Evolutionary conservation across 306 rosid genomes (phyloP), one percentile per base, ranked within the genome.

Genomic region (Quercus alba): DNA sequence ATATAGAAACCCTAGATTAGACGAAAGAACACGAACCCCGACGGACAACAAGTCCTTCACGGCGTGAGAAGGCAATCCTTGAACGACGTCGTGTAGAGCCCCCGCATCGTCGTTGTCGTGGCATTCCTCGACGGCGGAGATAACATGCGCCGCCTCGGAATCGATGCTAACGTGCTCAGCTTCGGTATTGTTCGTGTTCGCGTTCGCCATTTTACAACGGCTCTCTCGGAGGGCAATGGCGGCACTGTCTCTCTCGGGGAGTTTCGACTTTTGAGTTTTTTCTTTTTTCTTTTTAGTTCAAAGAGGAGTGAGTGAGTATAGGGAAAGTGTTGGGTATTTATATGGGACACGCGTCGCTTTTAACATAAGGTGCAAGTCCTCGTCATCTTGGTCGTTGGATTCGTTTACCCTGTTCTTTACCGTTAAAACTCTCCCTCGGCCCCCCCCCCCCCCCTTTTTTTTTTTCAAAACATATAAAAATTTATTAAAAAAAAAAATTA

Each of bases 61-160:
- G 62, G 76, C 90, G 79, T 81, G 73, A 46, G 87, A 77, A 75
- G 97, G 97, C 54, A 92, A 68, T 77, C 68, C 72, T 38, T 67
- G 77, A 6, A 89, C 69, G 13, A 79, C 80, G 21, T 88, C 79
- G 77, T 58, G 20, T 23, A 81, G 81, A 35, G 63, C 61, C 18
- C 63, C 78, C 70, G 52, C 52, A 46, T 31, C 26, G n/a, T 75
- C 51, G 20, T 74, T 56, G 17, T 20, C 67, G 68, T 9, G 61
- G 57, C 63, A 67, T 14, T 75, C 84, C 11, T 5, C 61, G 41
- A 62, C 11, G 74, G 57, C 4, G 75, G 76, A 73, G 70, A 75
- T 7, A 57, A 44, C n/a, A 44, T 26, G 54, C 41, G 56, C 64
- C 11, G 28, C 5, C 56, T 33, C 59, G 20, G 79, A 25, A 4